Base-by-base conservation (phyloP, 2,329 filamentous ascomycete species). In the Elsinoe australis region DNA sequence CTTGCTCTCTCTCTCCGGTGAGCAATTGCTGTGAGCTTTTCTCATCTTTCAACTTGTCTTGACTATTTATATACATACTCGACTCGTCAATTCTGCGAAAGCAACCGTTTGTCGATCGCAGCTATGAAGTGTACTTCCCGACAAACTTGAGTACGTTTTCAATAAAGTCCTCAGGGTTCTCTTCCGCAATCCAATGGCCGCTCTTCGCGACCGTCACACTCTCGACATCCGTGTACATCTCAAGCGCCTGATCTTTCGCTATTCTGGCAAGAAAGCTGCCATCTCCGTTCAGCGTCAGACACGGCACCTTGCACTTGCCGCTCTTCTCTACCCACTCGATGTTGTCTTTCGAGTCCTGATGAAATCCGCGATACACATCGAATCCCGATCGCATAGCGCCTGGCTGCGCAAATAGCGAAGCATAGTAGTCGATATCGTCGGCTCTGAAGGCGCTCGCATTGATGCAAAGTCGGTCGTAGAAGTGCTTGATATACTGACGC, bases 401-500 rank as follows among this genome's bases (percentile, higher is more conserved):
- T 1, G 65, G 63, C 47, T 60, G 57, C 9, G 58, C 52, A 51
- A 64, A 67, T n/a, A 54, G 55, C 22, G 29, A 53, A 6, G 58
- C 59, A 48, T 70, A 69, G 18, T 62, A 55, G 14, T 68, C 66
- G n/a, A 69, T 38, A 51, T 67, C 67, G 26, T 56, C 54, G 2
- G 55, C 47, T 2, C 59, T 57, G 47, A 71, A 64, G 3, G 61
- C 67, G 15, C 54, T 58, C 6, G 60, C 60, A 36, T 70, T 67
- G 49, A 63, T 56, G 4, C 52, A 53, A 10, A 67, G 55, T 42
- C 65, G 63, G 42, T 69, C 61, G 55, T 62, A 71, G 55, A 71
- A 72, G 54, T 70, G 66, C 44, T 65, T 67, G 2, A 71, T 50
- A 49, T 72, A 72, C 28, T 66, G 55, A 10, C 56, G 54, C 55